Base-by-base conservation (phyloP, 495 filamentous ascomycete species). In the Penicillium verhagenii region DNA sequence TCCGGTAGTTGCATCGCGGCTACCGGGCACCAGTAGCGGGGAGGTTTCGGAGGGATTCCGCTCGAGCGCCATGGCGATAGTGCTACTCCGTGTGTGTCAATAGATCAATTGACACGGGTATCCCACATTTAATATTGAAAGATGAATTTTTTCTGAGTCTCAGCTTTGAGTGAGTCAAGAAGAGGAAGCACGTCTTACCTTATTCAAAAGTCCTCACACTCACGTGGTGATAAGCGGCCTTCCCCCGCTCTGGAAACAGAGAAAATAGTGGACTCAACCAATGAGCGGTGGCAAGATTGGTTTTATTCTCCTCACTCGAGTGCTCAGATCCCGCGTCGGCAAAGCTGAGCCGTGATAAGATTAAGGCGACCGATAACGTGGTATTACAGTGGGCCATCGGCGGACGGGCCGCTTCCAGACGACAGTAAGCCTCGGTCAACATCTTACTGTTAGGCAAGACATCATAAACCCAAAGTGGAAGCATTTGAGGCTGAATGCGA, bases 11-110 rank as follows among this genome's bases (percentile, higher is more conserved):
- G 58, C 52, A 53, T 56, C 50, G 21, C 61, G 63, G 50, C 70
- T 72, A 35, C 54, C 52, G 24, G 57, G 45, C 1, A 61, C 66
- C 57, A 79, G 65, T 68, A 79, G 61, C 55, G 75, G 74, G 58
- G 74, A 75, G 14, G 59, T 73, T 66, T 79, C 75, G 25, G 65
- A 69, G 23, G 61, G 63, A 44, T 48, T 47, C 35, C 57, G 31
- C 39, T 66, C 64, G 51, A 60, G 33, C 39, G 68, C 58, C 71
- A 75, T 72, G 19, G 13, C 4, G 42, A 26, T 23, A 45, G 26
- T 7, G n/a, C 10, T 13, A 44, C 6, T 16, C 21, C n/a, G n/a
- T n/a, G n/a, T n/a, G 42, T 26, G 11, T 13, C 21, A 11, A 26
- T 16, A 16, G n/a, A 16, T 47, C 45, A 20, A 31, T 20, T 35